These are phyloP conservation scores for Pterocarpus santalinus DNA, from an alignment of 306 rosid genomes.

Conservation along the genomic window DNA sequence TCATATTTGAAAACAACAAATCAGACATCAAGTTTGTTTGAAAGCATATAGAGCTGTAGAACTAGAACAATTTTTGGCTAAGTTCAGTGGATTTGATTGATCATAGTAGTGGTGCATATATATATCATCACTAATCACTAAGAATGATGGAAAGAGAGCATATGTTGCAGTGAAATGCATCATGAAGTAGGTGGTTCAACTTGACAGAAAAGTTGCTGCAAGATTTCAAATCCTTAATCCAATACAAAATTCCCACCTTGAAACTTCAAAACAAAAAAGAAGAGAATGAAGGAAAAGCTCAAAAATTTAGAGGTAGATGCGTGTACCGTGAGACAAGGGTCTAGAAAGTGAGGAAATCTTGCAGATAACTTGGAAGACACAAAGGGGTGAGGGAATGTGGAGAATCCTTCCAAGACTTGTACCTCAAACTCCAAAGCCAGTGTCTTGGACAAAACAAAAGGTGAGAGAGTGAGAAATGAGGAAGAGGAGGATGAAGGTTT, in stretches of 20 bases:
- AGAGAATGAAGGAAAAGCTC: conserved; percentile 46
- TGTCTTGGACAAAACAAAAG: conserved; percentile 49
- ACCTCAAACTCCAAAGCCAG: conserved; percentile 52
- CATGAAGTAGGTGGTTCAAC: neutral
- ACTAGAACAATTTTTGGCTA: neutral
- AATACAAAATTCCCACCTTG: conserved; percentile 24
- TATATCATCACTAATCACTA: neutral
- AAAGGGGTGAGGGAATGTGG: conserved; percentile 46
- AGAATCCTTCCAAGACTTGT: conserved; percentile 48
- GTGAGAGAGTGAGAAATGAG: conserved; percentile 5
- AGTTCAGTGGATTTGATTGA: conserved; percentile 39
- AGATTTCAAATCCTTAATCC: conserved; percentile 38
- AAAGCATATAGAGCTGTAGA: neutral
- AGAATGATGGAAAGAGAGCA: conserved; percentile 39
- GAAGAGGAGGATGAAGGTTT: neutral
- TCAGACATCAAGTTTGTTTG: neutral
- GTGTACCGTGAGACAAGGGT: conserved; percentile 60
- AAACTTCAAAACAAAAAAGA: conserved; percentile 6
- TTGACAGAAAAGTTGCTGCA: neutral
- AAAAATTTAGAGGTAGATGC: conserved; percentile 48
- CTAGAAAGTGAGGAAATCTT: conserved; percentile 52
- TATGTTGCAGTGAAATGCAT: conserved; percentile 19
- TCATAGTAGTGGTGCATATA: neutral
- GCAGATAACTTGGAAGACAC: conserved; percentile 49
- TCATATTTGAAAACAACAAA: conserved; percentile 24